Base-by-base conservation (phyloP, 116 monocot genomes). In the Zostera marina region DNA sequence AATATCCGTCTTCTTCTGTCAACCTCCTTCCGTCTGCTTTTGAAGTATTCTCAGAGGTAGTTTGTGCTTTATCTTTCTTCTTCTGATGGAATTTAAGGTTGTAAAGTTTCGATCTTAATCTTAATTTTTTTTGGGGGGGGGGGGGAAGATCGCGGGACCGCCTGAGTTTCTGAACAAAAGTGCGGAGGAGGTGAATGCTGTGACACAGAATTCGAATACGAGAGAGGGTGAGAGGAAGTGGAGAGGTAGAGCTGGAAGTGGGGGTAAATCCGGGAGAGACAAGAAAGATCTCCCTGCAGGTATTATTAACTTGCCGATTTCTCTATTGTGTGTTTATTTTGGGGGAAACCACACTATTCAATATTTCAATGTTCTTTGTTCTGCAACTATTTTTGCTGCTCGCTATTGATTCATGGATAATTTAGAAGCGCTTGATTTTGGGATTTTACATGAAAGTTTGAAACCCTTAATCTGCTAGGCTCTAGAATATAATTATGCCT, bases 1-100 rank as follows among this genome's bases (percentile, higher is more conserved):
- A 45, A 11, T 19, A 17, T 49, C 8, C 20, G 9, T 16, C 49
- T 38, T 61, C 59, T 5, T 52, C 68, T 39, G 56, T n/a, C 46
- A 62, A 59, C 21, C 51, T 40, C 19, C 80, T 92, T 19, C 92
- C 92, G 10, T 83, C 87, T 53, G 92, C 81, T 5, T 54, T 81
- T 49, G 87, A 80, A 24, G 87, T 77, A 60, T 92, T 92, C 80
- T 54, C 79, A 54, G 86, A 86, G 79, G 86, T 92, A 70, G 43
- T 0, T 55, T 11, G 21, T 51, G 26, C 25, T 20, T 15, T 38
- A 9, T 20, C 7, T 6, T n/a, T 47, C 38, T 9, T 11, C 22
- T 58, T 13, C n/a, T 7, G 9, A 1, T 32, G 1, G 57, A 24
- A 45, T 52, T 40, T 38, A 7, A 39, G 48, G 26, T 38, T 21